Evolutionary conservation across 495 filamentous ascomycete species (phyloP), one percentile per base, ranked within the genome.

Genomic region (Durotheca rogersii): DNA sequence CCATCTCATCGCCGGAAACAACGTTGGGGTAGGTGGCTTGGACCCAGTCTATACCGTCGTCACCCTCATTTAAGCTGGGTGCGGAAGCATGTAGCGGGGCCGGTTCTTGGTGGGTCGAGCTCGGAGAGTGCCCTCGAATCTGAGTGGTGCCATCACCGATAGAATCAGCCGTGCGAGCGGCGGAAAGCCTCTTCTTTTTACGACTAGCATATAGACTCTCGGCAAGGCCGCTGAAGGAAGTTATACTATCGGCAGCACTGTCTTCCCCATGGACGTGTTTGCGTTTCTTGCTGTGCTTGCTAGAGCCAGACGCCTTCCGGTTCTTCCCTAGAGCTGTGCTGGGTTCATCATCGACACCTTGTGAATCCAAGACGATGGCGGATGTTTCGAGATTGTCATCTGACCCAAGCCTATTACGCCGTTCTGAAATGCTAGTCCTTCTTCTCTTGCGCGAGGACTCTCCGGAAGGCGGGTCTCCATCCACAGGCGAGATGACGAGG

Each of bases 141-240:
- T n/a, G n/a, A n/a, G n/a, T n/a, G n/a, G n/a, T n/a, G n/a, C n/a
- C n/a, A n/a, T n/a, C n/a, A n/a, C n/a, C n/a, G n/a, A n/a, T n/a
- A n/a, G n/a, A n/a, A n/a, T n/a, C n/a, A n/a, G n/a, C n/a, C n/a
- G n/a, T n/a, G n/a, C n/a, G n/a, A n/a, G n/a, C n/a, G n/a, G n/a
- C n/a, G n/a, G n/a, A n/a, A n/a, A n/a, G n/a, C n/a, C n/a, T 12
- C 18, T 32, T 36, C 25, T 51, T 38, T 16, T 47, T 51, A 10
- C 50, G 62, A 15, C 36, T 36, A 9, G 47, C 46, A 30, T 60
- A 60, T 14, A 63, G 39, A 18, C 41, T 42, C 31, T 60, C 48
- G 2, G 51, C 59, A 5, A 60, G 25, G 18, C 57, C 46, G 7
- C 60, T 50, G 6, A 60, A 54, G 6, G 47, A 35, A 17, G 45